Conservation (phyloP, 768 basidiomycete species). For the Hemileccinum rubropunctum region DNA sequence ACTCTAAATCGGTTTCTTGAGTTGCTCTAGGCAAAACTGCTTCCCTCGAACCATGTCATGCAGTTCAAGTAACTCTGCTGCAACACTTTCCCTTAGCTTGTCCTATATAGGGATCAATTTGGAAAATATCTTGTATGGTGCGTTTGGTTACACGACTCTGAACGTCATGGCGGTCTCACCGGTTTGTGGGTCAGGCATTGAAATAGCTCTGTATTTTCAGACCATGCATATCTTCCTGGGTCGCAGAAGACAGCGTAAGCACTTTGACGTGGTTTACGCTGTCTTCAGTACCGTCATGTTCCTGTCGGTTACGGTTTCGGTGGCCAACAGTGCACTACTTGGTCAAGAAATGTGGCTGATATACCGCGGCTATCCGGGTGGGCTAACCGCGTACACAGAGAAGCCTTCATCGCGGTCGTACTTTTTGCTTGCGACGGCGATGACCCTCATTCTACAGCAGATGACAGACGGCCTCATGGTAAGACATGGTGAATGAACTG, state of each 20-base stretch:
- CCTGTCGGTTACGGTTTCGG: conserved; percentile 28
- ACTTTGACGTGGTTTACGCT: conserved; percentile 7
- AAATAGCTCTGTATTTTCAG: conserved; percentile 14
- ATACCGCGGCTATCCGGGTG: conserved; percentile 28
- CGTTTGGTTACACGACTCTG: not conserved
- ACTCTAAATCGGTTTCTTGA: no score
- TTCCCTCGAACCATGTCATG: not conserved
- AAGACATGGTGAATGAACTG: conserved; percentile 19
- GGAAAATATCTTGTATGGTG: not conserved
- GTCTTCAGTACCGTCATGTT: conserved; percentile 18
- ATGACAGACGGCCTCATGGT: conserved; percentile 28
- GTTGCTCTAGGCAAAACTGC: no score
- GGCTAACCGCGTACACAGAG: conserved; percentile 24
- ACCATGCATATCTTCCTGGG: conserved; percentile 10
- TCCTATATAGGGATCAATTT: not conserved
- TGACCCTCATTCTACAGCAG: conserved; percentile 25
- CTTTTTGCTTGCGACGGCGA: conserved; percentile 15
- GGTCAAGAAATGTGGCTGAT: conserved; percentile 31
- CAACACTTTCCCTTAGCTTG: no score
- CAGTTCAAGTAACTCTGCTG: not conserved
- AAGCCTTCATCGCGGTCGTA: conserved; percentile 9
- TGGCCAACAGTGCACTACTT: conserved; percentile 10
- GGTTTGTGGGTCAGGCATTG: conserved; percentile 8
- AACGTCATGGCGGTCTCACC: not conserved
- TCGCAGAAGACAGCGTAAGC: not conserved